These are phyloP conservation scores for Leccinum uliginosum DNA, from an alignment of 768 basidiomycete species.

Conservation along the genomic window DNA sequence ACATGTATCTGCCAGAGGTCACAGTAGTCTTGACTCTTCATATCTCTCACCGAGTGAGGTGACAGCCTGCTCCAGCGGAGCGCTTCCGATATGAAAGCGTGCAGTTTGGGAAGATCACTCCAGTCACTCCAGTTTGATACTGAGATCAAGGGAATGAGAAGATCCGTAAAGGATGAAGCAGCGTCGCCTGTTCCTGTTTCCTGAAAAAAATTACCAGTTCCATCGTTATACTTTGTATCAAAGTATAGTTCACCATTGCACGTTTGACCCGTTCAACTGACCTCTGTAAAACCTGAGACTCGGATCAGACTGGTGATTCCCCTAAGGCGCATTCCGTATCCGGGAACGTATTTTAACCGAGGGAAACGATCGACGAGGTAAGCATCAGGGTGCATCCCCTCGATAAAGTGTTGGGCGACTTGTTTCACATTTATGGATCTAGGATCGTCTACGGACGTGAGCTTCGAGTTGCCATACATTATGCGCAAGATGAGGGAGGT, in stretches of 20 bases:
- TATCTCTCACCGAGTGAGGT: slow-evolving; percentile 19
- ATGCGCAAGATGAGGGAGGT: slow-evolving; percentile 24
- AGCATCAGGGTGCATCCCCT: slow-evolving; percentile 29
- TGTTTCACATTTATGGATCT: slow-evolving; percentile 17
- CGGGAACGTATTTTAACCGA: slow-evolving; percentile 45
- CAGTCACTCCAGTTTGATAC: slow-evolving; percentile 36
- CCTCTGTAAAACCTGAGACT: slow-evolving; percentile 43
- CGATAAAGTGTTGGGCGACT: slow-evolving; percentile 23
- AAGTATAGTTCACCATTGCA: slow-evolving; percentile 35
- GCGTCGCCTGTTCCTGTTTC: slow-evolving; percentile 1
- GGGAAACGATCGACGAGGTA: slow-evolving; percentile 35
- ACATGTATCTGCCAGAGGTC: too few species aligned
- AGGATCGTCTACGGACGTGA: slow-evolving; percentile 20
- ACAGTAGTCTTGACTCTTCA: too few species aligned
- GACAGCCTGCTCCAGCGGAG: slow-evolving; percentile 38
- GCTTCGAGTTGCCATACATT: slow-evolving; percentile 20
- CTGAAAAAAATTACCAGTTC: slow-evolving; percentile 3
- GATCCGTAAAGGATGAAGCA: slow-evolving; percentile 32
- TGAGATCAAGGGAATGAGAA: slow-evolving; percentile 3
- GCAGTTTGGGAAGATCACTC: slow-evolving; percentile 31
- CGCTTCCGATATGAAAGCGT: slow-evolving; percentile 35
- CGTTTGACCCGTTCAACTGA: slow-evolving; percentile 43
- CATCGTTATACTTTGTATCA: neutral
- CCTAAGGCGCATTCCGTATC: slow-evolving; percentile 51
- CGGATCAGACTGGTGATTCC: slow-evolving; percentile 45